These are phyloP conservation scores for Ogataea populi-albae DNA, from an alignment of 805 yeast species.

Conservation along the genomic window DNA sequence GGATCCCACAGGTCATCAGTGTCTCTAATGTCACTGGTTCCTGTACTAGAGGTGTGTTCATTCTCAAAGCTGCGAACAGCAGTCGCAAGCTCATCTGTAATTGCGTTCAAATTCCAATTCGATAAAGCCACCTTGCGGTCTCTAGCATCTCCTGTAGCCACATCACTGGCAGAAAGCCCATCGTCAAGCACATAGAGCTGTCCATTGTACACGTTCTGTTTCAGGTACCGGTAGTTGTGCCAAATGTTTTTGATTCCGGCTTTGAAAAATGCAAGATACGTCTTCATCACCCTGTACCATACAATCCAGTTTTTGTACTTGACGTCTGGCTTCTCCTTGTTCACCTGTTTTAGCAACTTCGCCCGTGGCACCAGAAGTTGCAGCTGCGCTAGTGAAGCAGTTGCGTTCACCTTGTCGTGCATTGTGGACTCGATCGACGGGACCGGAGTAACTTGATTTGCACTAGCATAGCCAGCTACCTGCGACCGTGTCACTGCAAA, in stretches of 20 bases:
- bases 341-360: constrained; percentile 5
- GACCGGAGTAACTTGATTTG: constrained; percentile 7
- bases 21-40: no score
- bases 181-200: constrained; percentile 30
- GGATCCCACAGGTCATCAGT: constrained; percentile 12
- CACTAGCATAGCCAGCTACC: no score
- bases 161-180: constrained; percentile 23
- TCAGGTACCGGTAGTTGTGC: constrained; percentile 37
- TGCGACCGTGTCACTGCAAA: no score
- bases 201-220: constrained; percentile 24
- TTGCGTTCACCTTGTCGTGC: constrained; percentile 10
- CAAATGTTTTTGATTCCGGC: constrained; percentile 57
- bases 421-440: constrained; percentile 4
- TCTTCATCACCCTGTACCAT: constrained; percentile 20
- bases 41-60: no score
- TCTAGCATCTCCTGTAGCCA: constrained; percentile 25
- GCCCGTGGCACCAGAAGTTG: constrained; percentile 18
- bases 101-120: constrained; percentile 10
- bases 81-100: constrained; percentile 27
- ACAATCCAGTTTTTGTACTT: constrained; percentile 6
- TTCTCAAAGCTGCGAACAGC: constrained; percentile 23
- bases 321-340: constrained; percentile 7
- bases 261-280: constrained; percentile 48
- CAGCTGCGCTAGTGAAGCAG: constrained; percentile 19
- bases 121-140: constrained; percentile 19